Evolutionary conservation across 148 eudicot genomes (phyloP), one percentile per base, ranked within the genome.

Genomic region (Cornus florida): DNA sequence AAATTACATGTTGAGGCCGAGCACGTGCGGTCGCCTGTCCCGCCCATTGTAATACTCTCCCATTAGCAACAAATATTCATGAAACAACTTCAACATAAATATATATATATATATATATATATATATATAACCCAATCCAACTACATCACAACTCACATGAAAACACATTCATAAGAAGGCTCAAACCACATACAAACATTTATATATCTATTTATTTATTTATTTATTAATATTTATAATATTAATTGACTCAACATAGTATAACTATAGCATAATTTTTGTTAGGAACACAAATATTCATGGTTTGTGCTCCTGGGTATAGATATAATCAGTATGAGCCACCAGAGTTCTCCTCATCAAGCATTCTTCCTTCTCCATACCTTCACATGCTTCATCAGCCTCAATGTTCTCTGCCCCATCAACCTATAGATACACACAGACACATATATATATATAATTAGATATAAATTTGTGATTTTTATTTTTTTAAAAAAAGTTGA

Each of bases 281-380:
- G 23, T 0, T 19, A 62, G 23, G 22, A 62, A 17, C 9, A 62
- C 66, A 62, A 20, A 13, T 0, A 33, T 35, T 32, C 39, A 68
- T 33, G 71, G 71, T 6, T 68, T 31, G 16, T 35, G 72, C 11
- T 70, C 20, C 53, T 70, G 72, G 12, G 48, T 70, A 41, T 70
- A 70, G 22, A 70, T 70, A 41, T 70, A 70, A 39, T 70, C 72
- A 38, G 65, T 7, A 39, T 80, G 78, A n/a, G 82, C 82, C 3
- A 10, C 60, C 69, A 74, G 65, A 3, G 82, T 74, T 56, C 78
- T 74, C 39, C 78, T 69, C 78, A 68, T 80, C 76, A 79, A 79
- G 62, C 82, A 80, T 69, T 74, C 82, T 32, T 80, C 82, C n/a
- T 67, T 69, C 5, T 75, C 82, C 48, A 80, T 38, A n/a, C 77